Evolutionary conservation across 139 green algal genomes (phyloP).

Genomic region (Chlorella sp.): DNA sequence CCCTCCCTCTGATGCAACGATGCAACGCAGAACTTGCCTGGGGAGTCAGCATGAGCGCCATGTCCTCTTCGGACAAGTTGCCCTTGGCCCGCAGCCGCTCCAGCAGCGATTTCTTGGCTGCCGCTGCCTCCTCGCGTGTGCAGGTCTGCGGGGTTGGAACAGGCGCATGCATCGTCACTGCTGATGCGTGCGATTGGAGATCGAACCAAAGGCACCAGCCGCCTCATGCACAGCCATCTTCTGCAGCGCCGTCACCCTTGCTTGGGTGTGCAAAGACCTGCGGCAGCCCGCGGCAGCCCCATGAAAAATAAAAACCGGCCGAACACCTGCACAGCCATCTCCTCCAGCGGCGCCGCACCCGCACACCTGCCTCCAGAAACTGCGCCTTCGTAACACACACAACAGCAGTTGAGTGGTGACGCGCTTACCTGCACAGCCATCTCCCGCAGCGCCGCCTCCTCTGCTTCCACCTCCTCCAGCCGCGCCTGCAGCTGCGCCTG

Average conservation of each 20-base stretch:
- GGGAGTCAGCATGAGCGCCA: conserved; percentile 1
- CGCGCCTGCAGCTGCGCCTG: conserved; percentile 13
- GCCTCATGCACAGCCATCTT: too few relatives aligned
- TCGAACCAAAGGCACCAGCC: too few relatives aligned
- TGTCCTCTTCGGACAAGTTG: conserved; percentile 31
- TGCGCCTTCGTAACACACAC: too few relatives aligned
- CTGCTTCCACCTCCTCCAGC: neutral
- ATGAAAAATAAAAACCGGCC: too few relatives aligned
- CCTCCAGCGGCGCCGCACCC: conserved; percentile 3
- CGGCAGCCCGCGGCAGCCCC: too few relatives aligned
- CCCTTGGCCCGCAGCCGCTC: conserved; percentile 25
- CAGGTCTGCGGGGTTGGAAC: conserved; percentile 24
- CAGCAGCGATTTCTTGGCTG: neutral
- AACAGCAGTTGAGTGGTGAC: too few relatives aligned
- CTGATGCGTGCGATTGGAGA: too few relatives aligned
- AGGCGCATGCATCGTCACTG: too few relatives aligned
- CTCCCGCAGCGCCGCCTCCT: conserved; percentile 3
- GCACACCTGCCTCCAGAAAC: too few relatives aligned
- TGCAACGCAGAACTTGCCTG: neutral
- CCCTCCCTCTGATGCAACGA: neutral
- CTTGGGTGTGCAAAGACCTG: neutral
- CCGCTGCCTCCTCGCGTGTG: conserved; percentile 26
- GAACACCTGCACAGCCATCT: neutral
- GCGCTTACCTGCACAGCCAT: too few relatives aligned
- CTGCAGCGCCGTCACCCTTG: too few relatives aligned